Percentiles rank a stretch among this genome's conserved stretches.
Conservation (phyloP, 805 yeast genomes). For the Lachancea mirantina region DNA sequence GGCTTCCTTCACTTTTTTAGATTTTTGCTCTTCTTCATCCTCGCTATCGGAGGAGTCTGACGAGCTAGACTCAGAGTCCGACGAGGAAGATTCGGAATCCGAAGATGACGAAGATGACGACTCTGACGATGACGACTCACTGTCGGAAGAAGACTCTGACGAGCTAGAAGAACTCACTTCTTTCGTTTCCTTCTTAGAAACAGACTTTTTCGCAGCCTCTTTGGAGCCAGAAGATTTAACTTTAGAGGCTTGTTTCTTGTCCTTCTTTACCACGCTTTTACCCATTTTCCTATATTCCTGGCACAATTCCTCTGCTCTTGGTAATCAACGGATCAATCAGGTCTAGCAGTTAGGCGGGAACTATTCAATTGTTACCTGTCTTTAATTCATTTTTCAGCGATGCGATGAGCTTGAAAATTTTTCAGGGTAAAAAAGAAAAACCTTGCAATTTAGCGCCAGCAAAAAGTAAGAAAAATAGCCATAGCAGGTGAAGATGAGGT, state of each 20-base stretch:
- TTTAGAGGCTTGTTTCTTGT: too few species aligned
- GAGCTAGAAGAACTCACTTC: conserved; percentile 11
- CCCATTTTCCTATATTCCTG: too few species aligned
- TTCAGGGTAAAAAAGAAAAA: conserved; percentile 4
- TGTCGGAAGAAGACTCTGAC: conserved; percentile 14
- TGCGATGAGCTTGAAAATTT: conserved; percentile 14
- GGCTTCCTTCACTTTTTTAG: conserved; percentile 33
- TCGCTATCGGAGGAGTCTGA: conserved; percentile 25
- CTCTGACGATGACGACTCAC: conserved; percentile 13
- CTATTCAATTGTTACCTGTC: too few species aligned
- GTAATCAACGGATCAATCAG: too few species aligned
- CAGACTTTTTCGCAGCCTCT: conserved; percentile 16
- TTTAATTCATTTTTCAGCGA: conserved; percentile 4
- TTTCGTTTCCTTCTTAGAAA: conserved; percentile 23
- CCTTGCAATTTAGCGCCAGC: conserved; percentile 1
- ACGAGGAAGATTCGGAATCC: conserved; percentile 12
- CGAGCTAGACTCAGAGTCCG: conserved; percentile 17
- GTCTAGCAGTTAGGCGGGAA: too few species aligned
- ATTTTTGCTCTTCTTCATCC: conserved; percentile 30
- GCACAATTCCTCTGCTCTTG: too few species aligned
- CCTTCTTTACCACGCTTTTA: conserved; percentile 21
- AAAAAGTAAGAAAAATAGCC: conserved; percentile 6
- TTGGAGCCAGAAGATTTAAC: too few species aligned
- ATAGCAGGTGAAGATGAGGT: not conserved
- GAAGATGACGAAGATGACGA: conserved; percentile 11